Conservation (phyloP, 345 rosid genomes). For the Pistacia integerrima region DNA sequence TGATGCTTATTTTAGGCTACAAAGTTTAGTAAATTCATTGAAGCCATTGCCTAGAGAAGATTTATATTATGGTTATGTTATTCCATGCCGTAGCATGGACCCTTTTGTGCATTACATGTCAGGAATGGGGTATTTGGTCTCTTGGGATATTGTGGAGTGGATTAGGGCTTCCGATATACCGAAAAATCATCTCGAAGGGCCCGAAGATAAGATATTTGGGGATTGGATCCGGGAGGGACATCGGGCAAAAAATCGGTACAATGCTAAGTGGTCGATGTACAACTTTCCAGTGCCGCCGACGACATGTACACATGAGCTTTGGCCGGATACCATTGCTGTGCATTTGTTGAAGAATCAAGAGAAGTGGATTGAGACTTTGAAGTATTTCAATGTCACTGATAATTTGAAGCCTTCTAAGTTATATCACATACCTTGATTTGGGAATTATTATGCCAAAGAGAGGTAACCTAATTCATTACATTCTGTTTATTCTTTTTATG, state of each 20-base stretch:
- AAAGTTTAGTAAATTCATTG: constrained; percentile 56
- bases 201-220: constrained; percentile 73
- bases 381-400: constrained; percentile 64
- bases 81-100: constrained; percentile 86
- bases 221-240: constrained; percentile 76
- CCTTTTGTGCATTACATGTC: constrained; percentile 91
- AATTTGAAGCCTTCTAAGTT: constrained; percentile 83
- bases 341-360: constrained; percentile 81
- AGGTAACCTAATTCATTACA: not conserved
- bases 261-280: constrained; percentile 91
- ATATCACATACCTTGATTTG: constrained; percentile 59
- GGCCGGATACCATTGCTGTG: constrained; percentile 77
- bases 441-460: not conserved
- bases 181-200: constrained; percentile 65
- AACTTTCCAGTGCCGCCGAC: constrained; percentile 66
- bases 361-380: constrained; percentile 70
- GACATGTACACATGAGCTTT: constrained; percentile 70
- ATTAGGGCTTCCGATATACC: constrained; percentile 72
- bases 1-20: constrained; percentile 63
- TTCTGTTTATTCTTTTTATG: constrained; percentile 16
- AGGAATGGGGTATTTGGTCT: constrained; percentile 85
- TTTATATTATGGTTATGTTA: constrained; percentile 79
- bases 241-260: constrained; percentile 60
- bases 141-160: constrained; percentile 93
- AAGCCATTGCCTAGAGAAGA: constrained; percentile 73